Evolutionary conservation across 768 basidiomycete species (phyloP).

Genomic region (Albatrellus ellisii): DNA sequence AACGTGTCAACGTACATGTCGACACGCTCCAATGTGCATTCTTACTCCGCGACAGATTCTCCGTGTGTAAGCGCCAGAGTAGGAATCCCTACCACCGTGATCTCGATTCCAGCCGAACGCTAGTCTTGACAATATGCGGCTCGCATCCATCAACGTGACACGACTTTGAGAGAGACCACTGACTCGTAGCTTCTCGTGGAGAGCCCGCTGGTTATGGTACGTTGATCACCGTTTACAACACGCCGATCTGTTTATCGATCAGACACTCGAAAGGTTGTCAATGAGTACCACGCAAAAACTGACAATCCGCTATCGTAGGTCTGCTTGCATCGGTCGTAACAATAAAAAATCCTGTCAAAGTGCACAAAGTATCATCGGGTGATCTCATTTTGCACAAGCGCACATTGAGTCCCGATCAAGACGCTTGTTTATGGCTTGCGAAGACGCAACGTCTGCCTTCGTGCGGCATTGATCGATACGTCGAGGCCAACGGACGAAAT

Average conservation of each 20-base stretch:
- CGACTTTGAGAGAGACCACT: constrained; percentile 44
- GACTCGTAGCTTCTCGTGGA: constrained; percentile 63
- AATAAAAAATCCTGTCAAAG: constrained; percentile 22
- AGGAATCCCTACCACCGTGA: constrained; percentile 43
- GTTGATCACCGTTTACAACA: background rate
- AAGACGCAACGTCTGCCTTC: constrained; percentile 56
- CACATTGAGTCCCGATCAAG: constrained; percentile 59
- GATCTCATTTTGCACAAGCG: constrained; percentile 65
- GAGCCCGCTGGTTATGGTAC: constrained; percentile 37
- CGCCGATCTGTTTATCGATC: constrained; percentile 46
- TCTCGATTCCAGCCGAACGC: constrained; percentile 41
- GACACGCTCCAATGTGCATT: constrained; percentile 59
- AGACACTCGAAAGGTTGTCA: constrained; percentile 52
- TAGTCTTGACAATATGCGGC: constrained; percentile 32
- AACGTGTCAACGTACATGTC: constrained; percentile 45
- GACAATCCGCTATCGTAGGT: constrained; percentile 44
- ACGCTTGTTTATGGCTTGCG: constrained; percentile 56
- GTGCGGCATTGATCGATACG: constrained; percentile 39
- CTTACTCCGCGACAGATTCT: constrained; percentile 44
- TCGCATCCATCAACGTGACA: constrained; percentile 44
- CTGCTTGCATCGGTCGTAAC: background rate
- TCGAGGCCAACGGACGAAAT: constrained; percentile 16
- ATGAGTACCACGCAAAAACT: constrained; percentile 53
- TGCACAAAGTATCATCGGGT: constrained; percentile 66
- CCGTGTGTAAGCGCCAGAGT: too few species aligned